Base-by-base conservation (phyloP, 176 grass and related monocot species). In the Raddia distichophylla region DNA sequence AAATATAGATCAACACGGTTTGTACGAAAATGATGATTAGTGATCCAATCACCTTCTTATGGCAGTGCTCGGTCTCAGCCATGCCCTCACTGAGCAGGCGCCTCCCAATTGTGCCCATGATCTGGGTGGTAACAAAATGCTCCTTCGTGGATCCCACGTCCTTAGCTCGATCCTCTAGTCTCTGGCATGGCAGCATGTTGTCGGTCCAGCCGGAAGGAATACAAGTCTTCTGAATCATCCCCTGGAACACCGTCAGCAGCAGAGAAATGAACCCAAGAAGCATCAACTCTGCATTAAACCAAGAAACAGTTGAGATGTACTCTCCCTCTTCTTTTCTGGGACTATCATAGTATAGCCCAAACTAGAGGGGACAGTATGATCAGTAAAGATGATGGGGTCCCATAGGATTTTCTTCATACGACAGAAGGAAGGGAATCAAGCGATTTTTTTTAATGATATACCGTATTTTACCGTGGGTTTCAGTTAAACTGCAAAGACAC, bases 201-300 rank as follows among this genome's bases (percentile, higher is more conserved):
- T 73, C 18, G 5, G 92, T 83, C 95, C 95, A 98, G 11, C 67
- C 11, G 8, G 16, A 8, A 22, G 86, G 84, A 47, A 98, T 94
- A 84, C 95, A 98, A 17, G 91, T 89, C 75, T 55, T 79, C 81
- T 84, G 92, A 55, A 98, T 94, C 60, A 44, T 22, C 16, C 86
- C 86, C 79, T 98, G 92, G 78, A 89, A 89, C 68, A 98, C 95
- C 79, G 92, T 98, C 16, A 98, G 83, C 75, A 98, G 82, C 46
- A 98, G 82, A 44, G 95, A 98, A 78, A 98, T 94, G 84, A 98
- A 98, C 17, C 95, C 95, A 10, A 94, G 87, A 76, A 94, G 88
- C 95, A 98, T 98, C 78, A 98, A 73, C 73, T 98, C 95, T 94
- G 87, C 83, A 90, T 37, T n/a, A 14, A 77, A 43, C 15, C 66